A percentile compares a stretch with the other conserved stretches of the same genome.
Conservation (phyloP, 345 rosid genomes). For the Aethionema arabicum region DNA sequence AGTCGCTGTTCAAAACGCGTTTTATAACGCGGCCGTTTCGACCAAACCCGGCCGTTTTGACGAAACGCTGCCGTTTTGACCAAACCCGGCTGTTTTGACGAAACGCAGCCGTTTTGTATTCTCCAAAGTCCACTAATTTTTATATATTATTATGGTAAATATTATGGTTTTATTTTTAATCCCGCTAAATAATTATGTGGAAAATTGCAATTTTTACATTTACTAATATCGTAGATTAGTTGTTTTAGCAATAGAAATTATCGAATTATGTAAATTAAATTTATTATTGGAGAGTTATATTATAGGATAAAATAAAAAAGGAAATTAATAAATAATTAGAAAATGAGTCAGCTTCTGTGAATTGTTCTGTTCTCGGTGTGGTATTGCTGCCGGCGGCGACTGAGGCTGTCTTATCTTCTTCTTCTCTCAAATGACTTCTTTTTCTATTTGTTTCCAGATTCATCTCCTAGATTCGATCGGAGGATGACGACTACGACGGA, state of each 20-base stretch:
- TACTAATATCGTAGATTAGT: too few species aligned
- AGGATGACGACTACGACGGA: constrained; percentile 40
- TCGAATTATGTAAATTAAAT: too few species aligned
- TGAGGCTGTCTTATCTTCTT: constrained; percentile 18
- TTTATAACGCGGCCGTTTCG: constrained; percentile 9
- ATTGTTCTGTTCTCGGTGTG: constrained; percentile 23
- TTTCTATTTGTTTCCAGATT: constrained; percentile 20
- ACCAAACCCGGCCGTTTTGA: too few species aligned
- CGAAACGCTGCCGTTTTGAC: constrained; percentile 13
- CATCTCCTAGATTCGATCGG: constrained; percentile 28
- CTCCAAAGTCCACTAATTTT: constrained; percentile 11
- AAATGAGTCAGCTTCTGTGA: constrained; percentile 34
- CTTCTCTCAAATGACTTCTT: constrained; percentile 26
- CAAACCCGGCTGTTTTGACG: constrained; percentile 12
- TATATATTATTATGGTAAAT: background rate
- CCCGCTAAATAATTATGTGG: too few species aligned
- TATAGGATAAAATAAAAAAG: background rate
- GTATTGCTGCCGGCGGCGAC: constrained; percentile 27
- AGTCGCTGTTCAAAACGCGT: background rate
- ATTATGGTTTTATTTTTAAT: too few species aligned
- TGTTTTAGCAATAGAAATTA: too few species aligned
- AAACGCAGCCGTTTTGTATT: constrained; percentile 20
- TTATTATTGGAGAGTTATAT: too few species aligned
- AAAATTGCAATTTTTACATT: too few species aligned
- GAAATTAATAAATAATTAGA: constrained; percentile 7